phyloP scores from a whole-genome alignment of 1,139 yeast species.

The Taphrina wiesneri region DNA sequence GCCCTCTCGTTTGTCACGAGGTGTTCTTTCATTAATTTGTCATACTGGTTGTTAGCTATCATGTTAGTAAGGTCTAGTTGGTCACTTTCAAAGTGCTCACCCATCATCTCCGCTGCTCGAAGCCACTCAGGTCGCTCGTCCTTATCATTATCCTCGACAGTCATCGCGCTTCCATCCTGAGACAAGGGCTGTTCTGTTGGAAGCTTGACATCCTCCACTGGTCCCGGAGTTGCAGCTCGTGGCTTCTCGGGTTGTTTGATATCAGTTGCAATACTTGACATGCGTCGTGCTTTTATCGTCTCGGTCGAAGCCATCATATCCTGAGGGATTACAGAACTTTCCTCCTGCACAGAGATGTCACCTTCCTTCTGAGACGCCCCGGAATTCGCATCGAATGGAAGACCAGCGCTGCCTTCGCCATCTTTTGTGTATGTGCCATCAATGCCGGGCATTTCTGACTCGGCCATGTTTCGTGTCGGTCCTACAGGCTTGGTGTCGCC shows the following conservation, averaged over 20 bases:
- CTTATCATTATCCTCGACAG: slow-evolving; percentile 7
- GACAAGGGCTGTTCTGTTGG: slow-evolving; percentile 8
- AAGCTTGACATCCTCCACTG: slow-evolving; percentile 20
- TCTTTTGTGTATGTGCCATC: slow-evolving; percentile 32
- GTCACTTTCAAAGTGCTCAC: background rate
- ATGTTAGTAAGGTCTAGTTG: background rate
- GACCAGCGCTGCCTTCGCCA: slow-evolving; percentile 37
- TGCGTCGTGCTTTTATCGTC: slow-evolving; percentile 14
- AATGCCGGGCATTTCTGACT: slow-evolving; percentile 12
- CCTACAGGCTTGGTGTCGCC: slow-evolving; percentile 29
- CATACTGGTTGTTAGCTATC: slow-evolving; percentile 26
- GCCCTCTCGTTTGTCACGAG: slow-evolving; percentile 23
- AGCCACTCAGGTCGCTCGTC: slow-evolving; percentile 33
- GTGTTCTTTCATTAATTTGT: slow-evolving; percentile 7
- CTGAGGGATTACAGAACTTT: slow-evolving; percentile 12
- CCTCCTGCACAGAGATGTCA: slow-evolving; percentile 23
- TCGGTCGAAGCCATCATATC: slow-evolving; percentile 25
- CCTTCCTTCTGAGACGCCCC: slow-evolving; percentile 20
- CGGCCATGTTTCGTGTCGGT: slow-evolving; percentile 20
- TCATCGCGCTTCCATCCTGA: slow-evolving; percentile 17
- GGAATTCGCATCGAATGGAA: slow-evolving; percentile 33
- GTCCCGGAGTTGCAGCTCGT: slow-evolving; percentile 10
- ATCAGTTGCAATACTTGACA: slow-evolving; percentile 16
- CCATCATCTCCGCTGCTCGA: slow-evolving; percentile 34
- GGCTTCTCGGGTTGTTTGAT: slow-evolving; percentile 15